Evolutionary conservation across 257 asterid species (phyloP).

Genomic region (Schizonepeta tenuifolia): DNA sequence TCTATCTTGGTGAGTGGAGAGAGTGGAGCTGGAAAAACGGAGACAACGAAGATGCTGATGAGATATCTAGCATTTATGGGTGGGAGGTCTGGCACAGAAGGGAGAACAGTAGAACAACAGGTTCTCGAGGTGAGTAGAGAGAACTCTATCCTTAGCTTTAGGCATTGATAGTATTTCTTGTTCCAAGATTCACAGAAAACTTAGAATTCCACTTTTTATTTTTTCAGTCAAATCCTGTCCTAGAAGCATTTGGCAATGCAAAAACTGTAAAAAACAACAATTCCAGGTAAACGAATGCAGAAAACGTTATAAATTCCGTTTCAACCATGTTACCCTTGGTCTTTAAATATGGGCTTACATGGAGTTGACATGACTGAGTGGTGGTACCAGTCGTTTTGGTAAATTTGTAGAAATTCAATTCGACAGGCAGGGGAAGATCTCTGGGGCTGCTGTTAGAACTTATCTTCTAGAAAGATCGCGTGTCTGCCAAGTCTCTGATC

Average conservation of each 20-base stretch:
- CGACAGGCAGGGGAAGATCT: slow-evolving; percentile 87
- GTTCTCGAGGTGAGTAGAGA: slow-evolving; percentile 78
- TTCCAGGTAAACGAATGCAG: slow-evolving; percentile 64
- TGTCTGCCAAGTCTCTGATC: slow-evolving; percentile 95
- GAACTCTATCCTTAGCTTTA: slow-evolving; percentile 19
- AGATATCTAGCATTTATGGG: slow-evolving; percentile 97
- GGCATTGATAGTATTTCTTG: slow-evolving; percentile 24
- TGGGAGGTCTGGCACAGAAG: slow-evolving; percentile 88
- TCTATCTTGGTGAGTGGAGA: slow-evolving; percentile 98
- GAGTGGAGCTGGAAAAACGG: slow-evolving; percentile 98
- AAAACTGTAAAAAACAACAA: slow-evolving; percentile 93
- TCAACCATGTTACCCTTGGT: not conserved
- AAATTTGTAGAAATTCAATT: slow-evolving; percentile 97
- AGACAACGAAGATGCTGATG: slow-evolving; percentile 96
- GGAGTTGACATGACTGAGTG: slow-evolving; percentile 54
- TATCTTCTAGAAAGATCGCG: slow-evolving; percentile 95
- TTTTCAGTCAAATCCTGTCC: slow-evolving; percentile 89
- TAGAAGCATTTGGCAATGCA: slow-evolving; percentile 98
- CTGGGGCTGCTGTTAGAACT: slow-evolving; percentile 97
- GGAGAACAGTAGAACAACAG: slow-evolving; percentile 97
- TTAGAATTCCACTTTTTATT: slow-evolving; percentile 12
- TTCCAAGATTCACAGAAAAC: slow-evolving; percentile 21
- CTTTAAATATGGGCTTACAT: slow-evolving; percentile 43
- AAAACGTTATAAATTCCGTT: slow-evolving; percentile 21
- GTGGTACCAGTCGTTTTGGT: slow-evolving; percentile 90